phyloP scores from a whole-genome alignment of 495 filamentous ascomycete species.

The Xylaria intraflava region DNA sequence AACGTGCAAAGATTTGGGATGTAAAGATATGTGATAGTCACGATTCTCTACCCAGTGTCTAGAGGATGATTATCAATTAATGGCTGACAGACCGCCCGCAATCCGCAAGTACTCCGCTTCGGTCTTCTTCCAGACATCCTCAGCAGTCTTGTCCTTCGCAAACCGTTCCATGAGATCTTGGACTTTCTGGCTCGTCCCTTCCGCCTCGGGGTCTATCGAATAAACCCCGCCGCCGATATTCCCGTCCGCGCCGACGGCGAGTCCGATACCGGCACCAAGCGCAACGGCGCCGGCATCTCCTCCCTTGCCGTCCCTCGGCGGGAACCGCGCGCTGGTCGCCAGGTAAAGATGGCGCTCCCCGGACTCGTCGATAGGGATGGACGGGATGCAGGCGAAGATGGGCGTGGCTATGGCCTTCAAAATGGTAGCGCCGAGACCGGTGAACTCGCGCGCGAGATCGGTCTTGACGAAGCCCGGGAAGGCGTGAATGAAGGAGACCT shows the following conservation, averaged over 20 bases:
- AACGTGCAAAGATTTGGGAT: too few species aligned
- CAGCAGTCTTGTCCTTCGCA: slow-evolving; percentile 36
- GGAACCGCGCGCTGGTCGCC: slow-evolving; percentile 41
- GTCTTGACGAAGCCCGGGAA: slow-evolving; percentile 46
- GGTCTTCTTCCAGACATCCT: slow-evolving; percentile 46
- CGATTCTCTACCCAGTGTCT: too few species aligned
- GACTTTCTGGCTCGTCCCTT: slow-evolving; percentile 29
- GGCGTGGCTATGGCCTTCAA: neutral
- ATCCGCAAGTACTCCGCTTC: slow-evolving; percentile 39
- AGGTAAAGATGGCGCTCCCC: slow-evolving; percentile 46
- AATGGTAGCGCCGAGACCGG: neutral
- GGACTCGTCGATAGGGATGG: slow-evolving; percentile 31
- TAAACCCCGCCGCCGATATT: slow-evolving; percentile 47
- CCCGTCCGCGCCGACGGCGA: slow-evolving; percentile 41
- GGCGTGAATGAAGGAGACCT: slow-evolving; percentile 47
- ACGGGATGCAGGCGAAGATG: neutral
- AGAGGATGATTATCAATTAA: too few species aligned
- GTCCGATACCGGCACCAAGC: slow-evolving; percentile 19
- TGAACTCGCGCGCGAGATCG: slow-evolving; percentile 8
- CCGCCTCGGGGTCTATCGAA: slow-evolving; percentile 39
- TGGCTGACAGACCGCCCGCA: slow-evolving; percentile 17
- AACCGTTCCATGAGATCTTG: slow-evolving; percentile 30
- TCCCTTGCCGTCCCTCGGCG: slow-evolving; percentile 11
- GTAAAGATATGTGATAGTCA: too few species aligned
- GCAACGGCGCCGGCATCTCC: slow-evolving; percentile 23